phyloP scores from a whole-genome alignment of 108 stramenopile genomes.

The Stephanodiscus triporus region DNA sequence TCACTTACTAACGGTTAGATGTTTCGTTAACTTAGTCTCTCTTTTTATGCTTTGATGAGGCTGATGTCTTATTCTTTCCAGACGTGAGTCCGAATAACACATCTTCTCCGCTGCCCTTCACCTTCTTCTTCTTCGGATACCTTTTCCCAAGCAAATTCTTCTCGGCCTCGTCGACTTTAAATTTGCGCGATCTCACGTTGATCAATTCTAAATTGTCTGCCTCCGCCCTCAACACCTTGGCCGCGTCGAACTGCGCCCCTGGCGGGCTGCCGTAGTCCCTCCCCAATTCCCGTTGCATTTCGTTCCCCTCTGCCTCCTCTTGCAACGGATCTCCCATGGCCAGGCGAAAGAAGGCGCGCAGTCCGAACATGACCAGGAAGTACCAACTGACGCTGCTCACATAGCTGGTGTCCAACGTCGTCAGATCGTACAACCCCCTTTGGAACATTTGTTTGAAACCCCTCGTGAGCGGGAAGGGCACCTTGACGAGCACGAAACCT shows the following conservation, averaged over 20 bases:
- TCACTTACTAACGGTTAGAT: background rate
- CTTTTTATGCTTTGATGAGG: conserved; percentile 23
- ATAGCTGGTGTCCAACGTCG: conserved; percentile 93
- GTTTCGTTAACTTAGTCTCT: conserved; percentile 1
- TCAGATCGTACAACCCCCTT: conserved; percentile 88
- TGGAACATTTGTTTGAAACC: conserved; percentile 99
- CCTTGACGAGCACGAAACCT: conserved; percentile 92
- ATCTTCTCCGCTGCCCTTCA: conserved; percentile 26
- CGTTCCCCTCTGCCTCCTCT: conserved; percentile 60
- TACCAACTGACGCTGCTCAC: conserved; percentile 94
- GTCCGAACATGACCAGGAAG: conserved; percentile 97
- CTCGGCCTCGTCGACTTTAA: conserved; percentile 72
- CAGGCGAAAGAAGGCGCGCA: conserved; percentile 89
- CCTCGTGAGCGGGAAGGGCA: conserved; percentile 93
- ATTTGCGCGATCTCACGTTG: conserved; percentile 63
- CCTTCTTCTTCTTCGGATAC: conserved; percentile 68
- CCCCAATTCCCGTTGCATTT: conserved; percentile 60
- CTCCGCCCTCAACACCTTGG: conserved; percentile 63
- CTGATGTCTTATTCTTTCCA: conserved; percentile 14
- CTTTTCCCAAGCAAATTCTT: conserved; percentile 70
- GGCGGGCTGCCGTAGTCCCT: conserved; percentile 33
- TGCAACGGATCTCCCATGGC: conserved; percentile 88
- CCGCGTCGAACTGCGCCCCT: conserved; percentile 71
- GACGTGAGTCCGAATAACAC: conserved; percentile 37
- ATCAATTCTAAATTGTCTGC: conserved; percentile 88